Evolutionary conservation across 345 rosid species (phyloP).

Genomic region (Hirschfeldia incana): DNA sequence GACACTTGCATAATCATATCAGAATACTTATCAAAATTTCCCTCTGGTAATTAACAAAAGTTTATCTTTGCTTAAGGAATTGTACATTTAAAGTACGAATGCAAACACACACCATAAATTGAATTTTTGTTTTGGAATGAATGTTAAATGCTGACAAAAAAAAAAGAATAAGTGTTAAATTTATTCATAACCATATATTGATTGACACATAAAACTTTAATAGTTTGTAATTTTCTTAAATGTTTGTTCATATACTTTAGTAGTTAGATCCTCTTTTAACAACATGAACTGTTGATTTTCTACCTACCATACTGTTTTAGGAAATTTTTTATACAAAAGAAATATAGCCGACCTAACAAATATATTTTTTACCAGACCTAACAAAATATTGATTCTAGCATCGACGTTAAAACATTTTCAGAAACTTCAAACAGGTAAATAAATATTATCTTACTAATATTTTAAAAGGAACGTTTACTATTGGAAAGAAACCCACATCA

Average conservation of each 20-base stretch:
- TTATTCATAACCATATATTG: neutral
- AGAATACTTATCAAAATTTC: neutral
- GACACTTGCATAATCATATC: neutral
- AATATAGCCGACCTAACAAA: neutral
- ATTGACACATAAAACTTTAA: neutral
- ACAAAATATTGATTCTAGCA: neutral
- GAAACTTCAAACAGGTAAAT: neutral
- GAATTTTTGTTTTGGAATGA: neutral
- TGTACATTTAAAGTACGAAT: neutral
- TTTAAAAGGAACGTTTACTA: neutral
- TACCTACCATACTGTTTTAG: neutral
- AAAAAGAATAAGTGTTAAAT: too few species aligned
- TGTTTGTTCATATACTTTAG: neutral
- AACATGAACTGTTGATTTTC: neutral
- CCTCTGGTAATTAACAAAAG: neutral
- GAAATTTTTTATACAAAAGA: neutral
- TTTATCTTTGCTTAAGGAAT: neutral
- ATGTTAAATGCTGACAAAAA: too few species aligned
- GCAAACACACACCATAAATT: constrained; percentile 34
- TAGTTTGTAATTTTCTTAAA: neutral
- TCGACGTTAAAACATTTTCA: neutral
- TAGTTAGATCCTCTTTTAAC: neutral
- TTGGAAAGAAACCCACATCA: too few species aligned
- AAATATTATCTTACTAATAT: neutral
- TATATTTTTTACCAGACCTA: too few species aligned